phyloP scores from a whole-genome alignment of 495 filamentous ascomycete genomes.

The Podospora sp. region DNA sequence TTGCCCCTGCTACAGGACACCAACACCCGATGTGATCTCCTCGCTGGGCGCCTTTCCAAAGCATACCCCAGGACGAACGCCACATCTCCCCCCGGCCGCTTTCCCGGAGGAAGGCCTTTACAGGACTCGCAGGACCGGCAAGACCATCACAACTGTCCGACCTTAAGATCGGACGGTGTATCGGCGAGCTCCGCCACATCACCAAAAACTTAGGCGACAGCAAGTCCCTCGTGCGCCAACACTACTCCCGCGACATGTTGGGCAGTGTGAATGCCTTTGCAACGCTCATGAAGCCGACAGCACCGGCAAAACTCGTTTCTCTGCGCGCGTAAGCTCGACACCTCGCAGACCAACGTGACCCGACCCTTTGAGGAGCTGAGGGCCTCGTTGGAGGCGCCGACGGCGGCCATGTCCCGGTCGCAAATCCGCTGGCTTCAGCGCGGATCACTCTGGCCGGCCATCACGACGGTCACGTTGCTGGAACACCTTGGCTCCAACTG shows the following conservation, averaged over 20 bases:
- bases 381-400: constrained; percentile 27
- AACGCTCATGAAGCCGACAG: constrained; percentile 16
- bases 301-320: constrained; percentile 18
- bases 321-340: constrained; percentile 4
- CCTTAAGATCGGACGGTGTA: constrained; percentile 4
- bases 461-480: constrained; percentile 54
- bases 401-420: constrained; percentile 29
- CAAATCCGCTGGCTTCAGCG: constrained; percentile 50
- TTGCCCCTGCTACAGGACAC: no score
- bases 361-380: constrained; percentile 31
- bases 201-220: constrained; percentile 5
- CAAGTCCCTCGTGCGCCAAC: constrained; percentile 24
- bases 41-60: constrained; percentile 18
- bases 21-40: no score
- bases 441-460: constrained; percentile 56
- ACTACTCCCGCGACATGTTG: constrained; percentile 23
- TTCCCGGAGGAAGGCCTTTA: no score
- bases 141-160: constrained; percentile 8
- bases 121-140: not conserved
- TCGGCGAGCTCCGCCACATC: constrained; percentile 19
- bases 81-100: not conserved
- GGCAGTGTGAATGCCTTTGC: constrained; percentile 28
- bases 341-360: constrained; percentile 8
- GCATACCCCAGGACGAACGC: constrained; percentile 14
- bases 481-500: constrained; percentile 52